Evolutionary conservation across 306 rosid genomes (phyloP), one percentile per base, ranked within the genome.

Genomic region (Purshia tridentata): DNA sequence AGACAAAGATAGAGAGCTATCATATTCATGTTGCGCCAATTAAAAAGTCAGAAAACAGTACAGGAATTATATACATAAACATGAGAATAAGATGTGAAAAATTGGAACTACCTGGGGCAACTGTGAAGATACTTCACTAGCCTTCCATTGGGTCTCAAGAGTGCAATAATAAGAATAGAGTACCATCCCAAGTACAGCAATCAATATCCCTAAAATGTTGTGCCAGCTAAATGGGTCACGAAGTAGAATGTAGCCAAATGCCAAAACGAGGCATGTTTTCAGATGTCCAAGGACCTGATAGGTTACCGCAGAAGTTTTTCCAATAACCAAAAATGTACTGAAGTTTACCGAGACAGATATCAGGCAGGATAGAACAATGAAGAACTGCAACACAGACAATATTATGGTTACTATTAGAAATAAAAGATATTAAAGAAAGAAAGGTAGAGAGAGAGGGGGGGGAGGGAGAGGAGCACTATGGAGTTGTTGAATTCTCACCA

Each of bases 231-330:
- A 89, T 65, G 98, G 98, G 72, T 94, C 97, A 0, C 42, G 92
- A 71, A 94, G 97, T 52, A 94, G 86, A 64, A 84, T 80, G 80
- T 91, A 94, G 53, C 98, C 98, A 74, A 94, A 94, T 68, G 90
- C 88, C 86, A 94, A 80, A 22, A 94, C 96, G 66, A 94, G 89
- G 83, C 97, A 94, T 67, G 98, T 94, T 79, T 94, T 94, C 77
- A 94, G 81, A 84, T 94, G 97, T 72, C 98, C 98, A 68, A 94
- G 95, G 71, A 94, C 98, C 85, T 94, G 98, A 85, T 94, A 94
- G 68, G 98, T 94, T 49, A 94, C 98, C 6, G 98, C 92, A 75
- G 98, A 94, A 18, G 98, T 93, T 84, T 88, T 93, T 74, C 98
- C 98, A 78, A 93, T 91, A 16, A 94, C 99, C 74, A 94, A 90